Evolutionary conservation across 2,329 filamentous ascomycete genomes (phyloP).

Genomic region (Trichoderma atrobrunneum): DNA sequence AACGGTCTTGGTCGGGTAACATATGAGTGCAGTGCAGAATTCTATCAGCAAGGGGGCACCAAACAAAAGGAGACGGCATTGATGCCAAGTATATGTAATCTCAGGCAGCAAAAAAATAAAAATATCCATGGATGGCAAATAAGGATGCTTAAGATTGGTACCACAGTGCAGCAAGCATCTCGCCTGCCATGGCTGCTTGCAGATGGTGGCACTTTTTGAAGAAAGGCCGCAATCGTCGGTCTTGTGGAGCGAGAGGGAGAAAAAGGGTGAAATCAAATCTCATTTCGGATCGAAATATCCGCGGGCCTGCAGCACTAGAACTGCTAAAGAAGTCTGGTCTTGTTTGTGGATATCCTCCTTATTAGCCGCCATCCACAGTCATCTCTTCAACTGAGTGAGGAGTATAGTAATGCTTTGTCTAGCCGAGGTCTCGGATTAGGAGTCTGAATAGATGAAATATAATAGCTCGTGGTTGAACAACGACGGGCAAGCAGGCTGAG

Average conservation of each 20-base stretch:
- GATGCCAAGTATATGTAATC: not conserved
- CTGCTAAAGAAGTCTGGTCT: not conserved
- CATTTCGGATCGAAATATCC: conserved; percentile 9
- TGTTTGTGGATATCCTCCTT: not conserved
- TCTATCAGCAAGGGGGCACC: not conserved
- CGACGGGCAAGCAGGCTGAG: not conserved
- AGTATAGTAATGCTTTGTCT: not conserved
- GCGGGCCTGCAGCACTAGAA: not conserved
- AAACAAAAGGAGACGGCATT: not conserved
- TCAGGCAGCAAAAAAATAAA: not conserved
- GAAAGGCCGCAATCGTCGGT: not conserved
- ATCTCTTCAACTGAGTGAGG: not conserved
- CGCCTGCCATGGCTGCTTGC: not conserved
- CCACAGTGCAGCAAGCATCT: conserved; percentile 3
- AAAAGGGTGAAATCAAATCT: conserved; percentile 7
- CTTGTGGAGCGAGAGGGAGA: not conserved
- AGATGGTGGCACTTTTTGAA: not conserved
- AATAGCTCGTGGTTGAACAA: not conserved
- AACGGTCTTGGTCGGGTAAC: not conserved
- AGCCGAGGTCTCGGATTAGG: not conserved
- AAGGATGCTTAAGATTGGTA: conserved; percentile 5
- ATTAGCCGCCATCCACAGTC: not conserved
- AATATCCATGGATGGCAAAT: not conserved
- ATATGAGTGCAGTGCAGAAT: not conserved
- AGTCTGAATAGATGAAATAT: not conserved